A percentile compares a stretch with the other conserved stretches of the same genome.
Evolutionary conservation across 176 grass and related monocot species (phyloP).

Genomic region (Bolboschoenus planiculmis): DNA sequence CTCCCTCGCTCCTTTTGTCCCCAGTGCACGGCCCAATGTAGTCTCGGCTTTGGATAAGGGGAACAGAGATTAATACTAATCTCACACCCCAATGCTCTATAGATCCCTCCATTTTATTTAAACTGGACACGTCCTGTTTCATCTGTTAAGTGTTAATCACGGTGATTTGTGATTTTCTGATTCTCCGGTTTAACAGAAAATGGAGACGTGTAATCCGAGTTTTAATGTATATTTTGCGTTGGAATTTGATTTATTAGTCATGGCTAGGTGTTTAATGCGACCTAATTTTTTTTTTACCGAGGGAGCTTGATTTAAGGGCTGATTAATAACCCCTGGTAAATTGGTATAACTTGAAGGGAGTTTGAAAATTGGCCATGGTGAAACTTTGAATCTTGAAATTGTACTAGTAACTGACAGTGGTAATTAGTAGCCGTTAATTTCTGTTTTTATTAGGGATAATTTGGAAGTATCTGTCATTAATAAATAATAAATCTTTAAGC

Average conservation of each 20-base stretch:
- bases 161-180: neutral
- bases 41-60: conserved; percentile 17
- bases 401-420: neutral
- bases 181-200: neutral
- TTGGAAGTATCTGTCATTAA: neutral
- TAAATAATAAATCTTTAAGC: neutral
- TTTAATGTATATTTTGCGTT: neutral
- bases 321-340: conserved; percentile 1
- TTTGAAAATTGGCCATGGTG: neutral
- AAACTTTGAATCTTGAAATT: conserved; percentile 7
- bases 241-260: conserved; percentile 11
- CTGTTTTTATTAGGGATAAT: conserved; percentile 16
- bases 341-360: neutral
- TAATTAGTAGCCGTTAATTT: conserved; percentile 22
- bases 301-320: neutral
- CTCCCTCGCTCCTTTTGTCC: conserved; percentile 11
- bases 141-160: neutral
- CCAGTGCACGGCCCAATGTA: conserved; percentile 14
- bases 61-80: conserved; percentile 19
- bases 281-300: neutral
- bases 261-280: neutral
- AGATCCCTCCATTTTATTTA: neutral
- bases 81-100: neutral
- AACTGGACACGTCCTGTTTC: neutral
- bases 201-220: neutral